These are phyloP conservation scores for Colletotrichum endophyticum DNA, from an alignment of 2,329 filamentous ascomycete genomes.

Conservation along the genomic window DNA sequence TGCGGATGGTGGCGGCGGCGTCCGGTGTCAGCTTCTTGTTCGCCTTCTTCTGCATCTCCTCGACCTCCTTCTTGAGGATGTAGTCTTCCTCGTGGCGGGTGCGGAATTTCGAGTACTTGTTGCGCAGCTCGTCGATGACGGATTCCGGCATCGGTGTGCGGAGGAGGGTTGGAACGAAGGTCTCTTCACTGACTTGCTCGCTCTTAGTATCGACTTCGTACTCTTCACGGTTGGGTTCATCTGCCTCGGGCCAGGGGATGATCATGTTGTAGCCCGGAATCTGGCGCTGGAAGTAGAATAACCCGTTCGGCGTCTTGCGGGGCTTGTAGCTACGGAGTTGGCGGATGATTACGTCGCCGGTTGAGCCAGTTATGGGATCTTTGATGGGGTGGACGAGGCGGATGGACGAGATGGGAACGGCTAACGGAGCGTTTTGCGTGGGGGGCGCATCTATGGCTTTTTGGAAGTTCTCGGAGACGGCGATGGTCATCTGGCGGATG, in stretches of 20 bases:
- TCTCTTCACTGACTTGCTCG: constrained; percentile 74
- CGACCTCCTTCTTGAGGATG: constrained; percentile 65
- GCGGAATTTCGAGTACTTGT: constrained; percentile 82
- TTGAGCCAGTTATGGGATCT: constrained; percentile 67
- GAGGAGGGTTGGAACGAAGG: constrained; percentile 80
- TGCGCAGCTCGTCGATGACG: constrained; percentile 86
- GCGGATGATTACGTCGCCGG: constrained; percentile 79
- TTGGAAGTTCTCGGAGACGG: constrained; percentile 39
- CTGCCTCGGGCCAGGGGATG: constrained; percentile 74
- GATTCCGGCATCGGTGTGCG: constrained; percentile 76
- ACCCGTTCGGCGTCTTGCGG: constrained; percentile 47
- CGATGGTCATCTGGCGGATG: constrained; percentile 39
- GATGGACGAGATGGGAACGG: constrained; percentile 73
- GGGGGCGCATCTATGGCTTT: constrained; percentile 38
- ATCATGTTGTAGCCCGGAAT: constrained; percentile 74
- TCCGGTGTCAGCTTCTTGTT: constrained; percentile 64
- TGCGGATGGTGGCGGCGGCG: constrained; percentile 48
- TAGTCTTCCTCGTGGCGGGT: constrained; percentile 81
- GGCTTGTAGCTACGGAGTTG: constrained; percentile 58
- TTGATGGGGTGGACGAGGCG: constrained; percentile 81
- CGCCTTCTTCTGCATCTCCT: constrained; percentile 55
- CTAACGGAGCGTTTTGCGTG: constrained; percentile 56
- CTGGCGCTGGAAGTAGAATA: constrained; percentile 54
- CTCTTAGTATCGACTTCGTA: constrained; percentile 74
- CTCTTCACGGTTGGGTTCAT: constrained; percentile 57